Evolutionary conservation across 2,329 filamentous ascomycete genomes (phyloP).

Genomic region (Epicoccum sorghinum): DNA sequence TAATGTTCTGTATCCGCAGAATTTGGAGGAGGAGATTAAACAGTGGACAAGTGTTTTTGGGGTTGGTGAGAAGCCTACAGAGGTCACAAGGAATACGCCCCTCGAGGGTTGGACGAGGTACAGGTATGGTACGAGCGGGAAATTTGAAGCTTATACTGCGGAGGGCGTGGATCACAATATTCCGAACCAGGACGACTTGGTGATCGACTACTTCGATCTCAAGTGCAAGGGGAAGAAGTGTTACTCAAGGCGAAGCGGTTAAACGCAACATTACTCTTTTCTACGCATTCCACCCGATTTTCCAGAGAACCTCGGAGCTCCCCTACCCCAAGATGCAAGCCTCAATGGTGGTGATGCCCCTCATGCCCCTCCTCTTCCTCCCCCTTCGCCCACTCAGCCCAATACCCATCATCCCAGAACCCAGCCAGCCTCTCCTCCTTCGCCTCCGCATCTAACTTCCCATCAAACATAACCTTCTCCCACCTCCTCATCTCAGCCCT

Average conservation of each 20-base stretch:
- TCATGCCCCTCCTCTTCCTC: constrained; percentile 36
- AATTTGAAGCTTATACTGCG: constrained; percentile 43
- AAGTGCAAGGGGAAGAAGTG: constrained; percentile 28
- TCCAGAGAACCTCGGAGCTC: too few relatives aligned
- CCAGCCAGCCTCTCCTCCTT: constrained; percentile 56
- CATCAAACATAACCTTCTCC: constrained; percentile 47
- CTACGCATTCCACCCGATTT: too few relatives aligned
- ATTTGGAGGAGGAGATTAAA: constrained; percentile 43
- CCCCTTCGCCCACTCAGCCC: constrained; percentile 55
- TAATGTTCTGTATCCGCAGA: constrained; percentile 38
- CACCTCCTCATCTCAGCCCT: constrained; percentile 59
- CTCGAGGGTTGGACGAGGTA: constrained; percentile 39
- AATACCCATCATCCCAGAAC: constrained; percentile 66
- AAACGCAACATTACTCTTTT: not conserved
- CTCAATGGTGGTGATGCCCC: constrained; percentile 1
- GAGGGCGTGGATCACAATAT: constrained; percentile 39
- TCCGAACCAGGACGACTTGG: constrained; percentile 38
- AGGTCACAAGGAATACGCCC: constrained; percentile 34
- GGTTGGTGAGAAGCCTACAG: constrained; percentile 28
- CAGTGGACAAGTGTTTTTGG: constrained; percentile 43
- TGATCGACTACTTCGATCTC: constrained; percentile 43
- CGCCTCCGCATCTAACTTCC: constrained; percentile 37
- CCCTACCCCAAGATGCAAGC: not conserved
- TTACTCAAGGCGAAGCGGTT: constrained; percentile 23
- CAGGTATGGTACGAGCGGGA: constrained; percentile 29